Evolutionary conservation across 139 green algal species (phyloP).

Genomic region (Asterochloris erici): DNA sequence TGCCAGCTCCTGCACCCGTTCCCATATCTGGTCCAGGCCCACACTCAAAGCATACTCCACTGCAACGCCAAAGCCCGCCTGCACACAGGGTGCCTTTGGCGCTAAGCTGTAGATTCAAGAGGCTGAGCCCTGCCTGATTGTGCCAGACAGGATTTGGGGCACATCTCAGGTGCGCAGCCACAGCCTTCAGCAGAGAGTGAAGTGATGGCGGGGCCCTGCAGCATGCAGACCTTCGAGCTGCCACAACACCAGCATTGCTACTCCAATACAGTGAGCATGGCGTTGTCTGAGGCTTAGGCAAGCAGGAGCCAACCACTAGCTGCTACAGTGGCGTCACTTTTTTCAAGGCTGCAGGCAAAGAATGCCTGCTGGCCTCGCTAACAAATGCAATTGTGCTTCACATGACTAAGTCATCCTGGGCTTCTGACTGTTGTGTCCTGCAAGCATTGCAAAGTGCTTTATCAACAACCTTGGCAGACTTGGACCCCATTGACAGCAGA

Average conservation of each 20-base stretch:
- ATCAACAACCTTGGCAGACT: background rate
- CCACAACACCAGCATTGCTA: background rate
- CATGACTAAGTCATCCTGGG: background rate
- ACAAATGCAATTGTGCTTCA: background rate
- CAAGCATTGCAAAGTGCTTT: background rate
- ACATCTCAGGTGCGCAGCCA: background rate
- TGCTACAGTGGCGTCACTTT: too few relatives aligned
- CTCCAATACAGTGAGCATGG: too few relatives aligned
- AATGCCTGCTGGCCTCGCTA: background rate
- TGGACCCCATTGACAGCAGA: background rate
- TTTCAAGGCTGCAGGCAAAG: background rate
- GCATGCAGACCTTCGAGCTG: background rate
- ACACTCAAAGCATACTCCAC: slow-evolving; percentile 45
- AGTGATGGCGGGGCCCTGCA: background rate
- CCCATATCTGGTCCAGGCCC: slow-evolving; percentile 42
- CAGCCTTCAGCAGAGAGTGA: background rate
- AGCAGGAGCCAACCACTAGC: too few relatives aligned
- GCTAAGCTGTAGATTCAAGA: background rate
- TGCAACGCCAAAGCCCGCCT: slow-evolving; percentile 57
- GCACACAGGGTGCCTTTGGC: background rate
- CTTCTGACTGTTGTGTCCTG: background rate
- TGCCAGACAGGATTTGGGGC: background rate
- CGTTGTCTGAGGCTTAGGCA: too few relatives aligned
- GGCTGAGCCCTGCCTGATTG: background rate
- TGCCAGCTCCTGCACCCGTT: slow-evolving; percentile 44